Evolutionary conservation across 257 asterid genomes (phyloP).

Genomic region (Solanum appendiculatum): DNA sequence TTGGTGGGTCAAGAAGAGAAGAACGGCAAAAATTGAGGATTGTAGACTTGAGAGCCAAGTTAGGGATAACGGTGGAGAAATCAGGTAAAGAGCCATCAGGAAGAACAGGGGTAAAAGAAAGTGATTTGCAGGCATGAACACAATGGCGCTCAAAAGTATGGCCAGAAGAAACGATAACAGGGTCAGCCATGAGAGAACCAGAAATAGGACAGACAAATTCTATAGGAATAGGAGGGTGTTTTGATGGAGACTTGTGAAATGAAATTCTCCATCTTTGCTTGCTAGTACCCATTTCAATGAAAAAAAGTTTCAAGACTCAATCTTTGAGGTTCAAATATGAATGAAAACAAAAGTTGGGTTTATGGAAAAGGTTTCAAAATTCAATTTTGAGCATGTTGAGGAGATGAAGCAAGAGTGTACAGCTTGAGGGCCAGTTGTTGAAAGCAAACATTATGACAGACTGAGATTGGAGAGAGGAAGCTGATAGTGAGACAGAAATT

Average conservation of each 20-base stretch:
- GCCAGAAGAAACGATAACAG: slow-evolving; percentile 78
- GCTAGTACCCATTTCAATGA: slow-evolving; percentile 27
- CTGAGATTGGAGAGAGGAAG: background rate
- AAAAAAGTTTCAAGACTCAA: background rate
- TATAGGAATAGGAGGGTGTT: slow-evolving; percentile 24
- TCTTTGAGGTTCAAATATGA: background rate
- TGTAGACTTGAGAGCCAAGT: slow-evolving; percentile 71
- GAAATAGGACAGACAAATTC: slow-evolving; percentile 82
- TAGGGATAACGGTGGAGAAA: slow-evolving; percentile 72
- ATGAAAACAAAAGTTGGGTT: background rate
- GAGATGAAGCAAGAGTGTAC: background rate
- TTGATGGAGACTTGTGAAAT: slow-evolving; percentile 44
- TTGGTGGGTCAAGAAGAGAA: slow-evolving; percentile 38
- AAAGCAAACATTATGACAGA: background rate
- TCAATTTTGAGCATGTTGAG: background rate
- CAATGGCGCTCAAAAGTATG: slow-evolving; percentile 83
- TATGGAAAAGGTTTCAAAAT: background rate
- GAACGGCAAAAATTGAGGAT: slow-evolving; percentile 63
- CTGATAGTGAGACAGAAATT: background rate
- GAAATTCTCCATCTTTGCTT: slow-evolving; percentile 66
- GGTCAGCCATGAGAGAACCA: slow-evolving; percentile 75
- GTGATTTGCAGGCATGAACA: slow-evolving; percentile 60
- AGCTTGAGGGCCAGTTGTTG: background rate
- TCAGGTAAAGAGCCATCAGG: slow-evolving; percentile 39
- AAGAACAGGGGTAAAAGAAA: slow-evolving; percentile 47